Percentiles rank a stretch among this genome's conserved stretches.
Evolutionary conservation across 352 stramenopile genomes (phyloP).

Genomic region (Globisporangium orthogonon): DNA sequence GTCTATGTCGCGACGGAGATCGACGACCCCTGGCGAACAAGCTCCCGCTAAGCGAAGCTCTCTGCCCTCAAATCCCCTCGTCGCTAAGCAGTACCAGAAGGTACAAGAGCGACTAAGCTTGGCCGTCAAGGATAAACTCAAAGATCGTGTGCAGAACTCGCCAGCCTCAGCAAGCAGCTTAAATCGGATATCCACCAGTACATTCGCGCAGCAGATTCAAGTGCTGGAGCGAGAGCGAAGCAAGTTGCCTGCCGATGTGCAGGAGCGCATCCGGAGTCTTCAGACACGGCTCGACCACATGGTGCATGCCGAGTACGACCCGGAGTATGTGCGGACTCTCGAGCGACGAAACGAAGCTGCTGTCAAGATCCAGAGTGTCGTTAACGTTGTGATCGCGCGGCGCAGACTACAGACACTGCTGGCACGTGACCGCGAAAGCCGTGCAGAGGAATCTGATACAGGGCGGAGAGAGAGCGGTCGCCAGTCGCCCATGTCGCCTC

Average conservation of each 20-base stretch:
- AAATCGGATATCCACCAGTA: slow-evolving; percentile 15
- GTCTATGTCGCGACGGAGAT: slow-evolving; percentile 21
- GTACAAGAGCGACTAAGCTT: slow-evolving; percentile 13
- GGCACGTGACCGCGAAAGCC: neutral
- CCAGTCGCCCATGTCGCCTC: slow-evolving; percentile 1
- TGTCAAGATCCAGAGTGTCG: slow-evolving; percentile 34
- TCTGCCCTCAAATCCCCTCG: slow-evolving; percentile 9
- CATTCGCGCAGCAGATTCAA: slow-evolving; percentile 22
- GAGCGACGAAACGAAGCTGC: slow-evolving; percentile 21
- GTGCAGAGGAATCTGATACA: neutral
- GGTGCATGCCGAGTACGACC: slow-evolving; percentile 33
- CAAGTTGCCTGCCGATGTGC: slow-evolving; percentile 20
- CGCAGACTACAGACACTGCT: slow-evolving; percentile 37
- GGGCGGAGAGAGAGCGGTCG: neutral
- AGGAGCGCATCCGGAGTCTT: slow-evolving; percentile 37
- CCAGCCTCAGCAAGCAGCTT: neutral
- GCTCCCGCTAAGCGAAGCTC: neutral
- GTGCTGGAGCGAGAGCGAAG: slow-evolving; percentile 18
- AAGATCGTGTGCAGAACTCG: neutral
- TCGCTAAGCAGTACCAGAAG: slow-evolving; percentile 10
- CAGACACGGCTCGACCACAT: slow-evolving; percentile 25
- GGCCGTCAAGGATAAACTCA: slow-evolving; percentile 16
- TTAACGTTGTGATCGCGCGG: slow-evolving; percentile 35
- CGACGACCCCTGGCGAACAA: neutral
- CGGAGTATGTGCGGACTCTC: slow-evolving; percentile 14